Base-by-base conservation (phyloP, 2,329 filamentous ascomycete species). In the Exophiala spinifera region DNA sequence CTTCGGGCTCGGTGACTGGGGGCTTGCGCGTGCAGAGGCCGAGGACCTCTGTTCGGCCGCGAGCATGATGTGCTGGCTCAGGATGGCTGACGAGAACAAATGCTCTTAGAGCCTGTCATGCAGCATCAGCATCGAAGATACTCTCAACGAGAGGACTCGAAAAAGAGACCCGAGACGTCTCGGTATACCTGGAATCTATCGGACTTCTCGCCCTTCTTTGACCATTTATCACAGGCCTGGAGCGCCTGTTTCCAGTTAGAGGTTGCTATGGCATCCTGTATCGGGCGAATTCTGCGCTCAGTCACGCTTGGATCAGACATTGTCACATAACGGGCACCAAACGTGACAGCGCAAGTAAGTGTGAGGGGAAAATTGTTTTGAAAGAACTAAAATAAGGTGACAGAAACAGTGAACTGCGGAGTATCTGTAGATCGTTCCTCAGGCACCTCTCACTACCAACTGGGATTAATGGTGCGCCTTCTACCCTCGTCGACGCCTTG, bases 151-250 rank as follows among this genome's bases (percentile, higher is more conserved):
- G n/a, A n/a, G n/a, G 49, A 15, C 15, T 31, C 10, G 28, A 31
- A 40, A 31, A n/a, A n/a, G n/a, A n/a, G n/a, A n/a, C 36, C 17
- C n/a, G 39, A 39, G 33, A n/a, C 20, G 19, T 36, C 19, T 5
- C 21, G 34, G 20, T 50, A 8, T 46, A 67, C 65, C 57, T 64
- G 56, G 47, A 67, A 63, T 54, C 55, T 55, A 37, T 66, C 64
- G 3, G 72, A 73, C 52, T 74, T 68, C 60, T 78, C 74, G 31
- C 74, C 74, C 62, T 84, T 84, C 68, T 83, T 80, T 60, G 77
- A 74, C 49, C 76, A 77, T 59, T 77, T 78, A 55, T 78, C 74
- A 49, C 76, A 75, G 17, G 77, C 64, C 62, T 77, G 74, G 51
- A 78, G 60, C 5, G 76, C 76, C 61, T 77, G 75, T 61, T 78